These are phyloP conservation scores for maize (Zea mays) DNA, from an alignment of 176 grass and related monocot genomes.

Conservation along the genomic window DNA sequence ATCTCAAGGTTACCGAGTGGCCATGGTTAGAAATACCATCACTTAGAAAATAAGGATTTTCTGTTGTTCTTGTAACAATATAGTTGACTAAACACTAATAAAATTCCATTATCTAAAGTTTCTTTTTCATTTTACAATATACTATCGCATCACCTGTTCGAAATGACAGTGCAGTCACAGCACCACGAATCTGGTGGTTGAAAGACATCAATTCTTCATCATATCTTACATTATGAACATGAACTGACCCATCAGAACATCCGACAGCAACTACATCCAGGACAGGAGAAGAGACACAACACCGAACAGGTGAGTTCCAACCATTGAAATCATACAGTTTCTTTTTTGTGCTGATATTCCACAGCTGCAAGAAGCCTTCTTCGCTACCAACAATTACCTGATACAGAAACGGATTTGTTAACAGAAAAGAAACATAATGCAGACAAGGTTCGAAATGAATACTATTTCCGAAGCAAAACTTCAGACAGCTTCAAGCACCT, in stretches of 20 bases:
- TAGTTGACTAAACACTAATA: neutral
- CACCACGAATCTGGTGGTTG: conserved; percentile 82
- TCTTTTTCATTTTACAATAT: neutral
- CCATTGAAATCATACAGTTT: conserved; percentile 90
- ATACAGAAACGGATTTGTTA: conserved; percentile 39
- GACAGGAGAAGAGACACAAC: conserved; percentile 86
- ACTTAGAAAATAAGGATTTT: conserved; percentile 3
- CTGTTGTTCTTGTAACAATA: neutral
- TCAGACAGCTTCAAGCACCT: conserved; percentile 52
- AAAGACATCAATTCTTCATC: conserved; percentile 83
- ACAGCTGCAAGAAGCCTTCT: conserved; percentile 84
- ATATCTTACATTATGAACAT: conserved; percentile 87
- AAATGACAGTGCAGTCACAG: conserved; percentile 94
- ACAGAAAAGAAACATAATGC: conserved; percentile 30
- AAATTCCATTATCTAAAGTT: neutral
- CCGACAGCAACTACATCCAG: conserved; percentile 85
- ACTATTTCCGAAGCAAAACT: conserved; percentile 17
- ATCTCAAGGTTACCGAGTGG: conserved; percentile 88
- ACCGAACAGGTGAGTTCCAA: conserved; percentile 72
- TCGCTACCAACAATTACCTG: conserved; percentile 85
- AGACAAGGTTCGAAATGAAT: neutral
- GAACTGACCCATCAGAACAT: conserved; percentile 82
- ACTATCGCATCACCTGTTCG: conserved; percentile 67
- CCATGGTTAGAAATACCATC: too few species aligned
- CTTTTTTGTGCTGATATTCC: conserved; percentile 85